These are phyloP conservation scores for Fusarium equiseti DNA, from an alignment of 2,329 filamentous ascomycete species.

Conservation along the genomic window DNA sequence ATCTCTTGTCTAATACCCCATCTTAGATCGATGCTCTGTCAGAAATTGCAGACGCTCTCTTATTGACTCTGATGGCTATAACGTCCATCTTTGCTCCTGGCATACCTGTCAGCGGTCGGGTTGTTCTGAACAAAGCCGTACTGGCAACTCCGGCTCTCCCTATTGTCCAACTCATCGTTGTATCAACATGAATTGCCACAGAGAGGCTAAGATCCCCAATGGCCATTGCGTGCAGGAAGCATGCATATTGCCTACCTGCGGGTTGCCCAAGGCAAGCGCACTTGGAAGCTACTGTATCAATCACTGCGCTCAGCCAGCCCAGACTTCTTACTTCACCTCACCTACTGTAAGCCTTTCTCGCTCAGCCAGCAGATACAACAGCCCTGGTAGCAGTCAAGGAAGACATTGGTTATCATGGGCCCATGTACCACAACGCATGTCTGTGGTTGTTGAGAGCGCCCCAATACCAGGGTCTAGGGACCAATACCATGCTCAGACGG, in stretches of 20 bases:
- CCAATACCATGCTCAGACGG: background rate
- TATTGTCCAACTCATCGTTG: conserved; percentile 30
- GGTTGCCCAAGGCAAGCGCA: background rate
- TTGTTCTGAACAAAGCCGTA: background rate
- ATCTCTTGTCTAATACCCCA: conserved; percentile 1
- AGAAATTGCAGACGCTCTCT: conserved; percentile 1
- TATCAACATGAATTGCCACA: background rate
- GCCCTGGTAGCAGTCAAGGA: background rate
- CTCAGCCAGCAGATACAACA: background rate
- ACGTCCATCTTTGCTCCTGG: background rate
- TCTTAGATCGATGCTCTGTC: conserved; percentile 28
- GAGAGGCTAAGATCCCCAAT: background rate
- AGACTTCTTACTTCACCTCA: accelerated
- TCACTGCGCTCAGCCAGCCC: background rate
- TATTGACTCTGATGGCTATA: background rate
- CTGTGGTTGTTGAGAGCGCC: background rate
- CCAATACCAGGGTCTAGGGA: background rate
- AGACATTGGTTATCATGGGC: too few species aligned
- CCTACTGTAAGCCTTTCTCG: background rate
- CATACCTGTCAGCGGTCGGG: conserved; percentile 1
- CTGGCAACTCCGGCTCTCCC: conserved; percentile 1
- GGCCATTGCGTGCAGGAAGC: conserved; percentile 20
- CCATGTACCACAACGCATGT: background rate
- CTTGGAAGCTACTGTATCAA: background rate
- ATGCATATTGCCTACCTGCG: background rate